Percentiles rank a stretch among this genome's conserved stretches.
Evolutionary conservation across 1,139 yeast genomes (phyloP).

Genomic region (Taphrina deformans): DNA sequence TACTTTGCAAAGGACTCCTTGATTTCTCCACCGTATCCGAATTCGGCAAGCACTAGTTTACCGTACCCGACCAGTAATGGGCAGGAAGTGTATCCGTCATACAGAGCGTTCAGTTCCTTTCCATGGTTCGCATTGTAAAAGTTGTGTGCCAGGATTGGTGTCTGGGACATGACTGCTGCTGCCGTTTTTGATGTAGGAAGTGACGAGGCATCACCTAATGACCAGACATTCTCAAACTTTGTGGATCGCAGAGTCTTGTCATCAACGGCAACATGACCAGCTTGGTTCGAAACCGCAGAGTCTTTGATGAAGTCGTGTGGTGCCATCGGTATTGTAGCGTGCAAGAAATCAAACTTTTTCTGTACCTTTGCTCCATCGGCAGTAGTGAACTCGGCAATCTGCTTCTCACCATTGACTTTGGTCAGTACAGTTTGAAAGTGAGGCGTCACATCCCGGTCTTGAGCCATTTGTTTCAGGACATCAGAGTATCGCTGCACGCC

Average conservation of each 20-base stretch:
- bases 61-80: constrained; percentile 34
- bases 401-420: constrained; percentile 28
- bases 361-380: constrained; percentile 12
- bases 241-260: constrained; percentile 31
- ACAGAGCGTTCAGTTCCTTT: constrained; percentile 12
- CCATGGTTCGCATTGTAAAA: constrained; percentile 30
- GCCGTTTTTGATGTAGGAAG: constrained; percentile 35
- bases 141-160: constrained; percentile 35
- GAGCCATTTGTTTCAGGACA: constrained; percentile 20
- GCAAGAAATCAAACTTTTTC: constrained; percentile 33
- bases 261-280: constrained; percentile 35
- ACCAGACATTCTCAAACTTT: constrained; percentile 34
- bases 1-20: constrained; percentile 33
- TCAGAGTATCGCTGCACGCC: constrained; percentile 34
- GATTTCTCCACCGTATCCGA: constrained; percentile 31
- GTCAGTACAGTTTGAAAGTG: constrained; percentile 32
- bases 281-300: constrained; percentile 25
- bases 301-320: constrained; percentile 33
- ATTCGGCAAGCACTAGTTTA: constrained; percentile 34
- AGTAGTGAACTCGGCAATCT: constrained; percentile 33
- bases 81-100: constrained; percentile 36
- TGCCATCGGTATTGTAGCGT: constrained; percentile 35
- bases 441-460: constrained; percentile 26
- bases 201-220: constrained; percentile 35
- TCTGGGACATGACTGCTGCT: constrained; percentile 36